Percentiles rank a stretch among this genome's conserved stretches.
Conservation (phyloP, 2,329 filamentous ascomycete species). For the Claviceps sp. region DNA sequence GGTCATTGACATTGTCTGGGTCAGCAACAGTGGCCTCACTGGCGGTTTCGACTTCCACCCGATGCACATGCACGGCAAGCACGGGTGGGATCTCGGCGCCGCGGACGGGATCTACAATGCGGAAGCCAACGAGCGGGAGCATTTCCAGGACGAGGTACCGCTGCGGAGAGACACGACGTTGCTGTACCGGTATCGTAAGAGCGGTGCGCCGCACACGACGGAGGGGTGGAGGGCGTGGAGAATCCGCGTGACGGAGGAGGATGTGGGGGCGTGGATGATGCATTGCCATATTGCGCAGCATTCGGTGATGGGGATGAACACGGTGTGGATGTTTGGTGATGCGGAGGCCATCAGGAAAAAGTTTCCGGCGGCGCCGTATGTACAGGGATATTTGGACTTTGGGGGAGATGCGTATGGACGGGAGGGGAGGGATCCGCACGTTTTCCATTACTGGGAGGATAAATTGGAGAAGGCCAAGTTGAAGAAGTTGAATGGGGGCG, state of each 20-base stretch:
- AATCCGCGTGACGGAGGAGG: conserved; percentile 26
- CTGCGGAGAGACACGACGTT: conserved; percentile 35
- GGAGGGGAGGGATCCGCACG: not conserved
- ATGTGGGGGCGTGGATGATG: conserved; percentile 41
- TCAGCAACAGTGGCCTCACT: conserved; percentile 21
- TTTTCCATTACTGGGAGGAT: not conserved
- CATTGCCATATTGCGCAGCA: conserved; percentile 47
- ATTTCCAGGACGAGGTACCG: conserved; percentile 12
- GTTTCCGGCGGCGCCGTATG: conserved; percentile 15
- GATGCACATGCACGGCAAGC: conserved; percentile 8
- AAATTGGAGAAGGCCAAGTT: not conserved
- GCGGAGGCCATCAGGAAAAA: conserved; percentile 9
- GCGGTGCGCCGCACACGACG: conserved; percentile 13
- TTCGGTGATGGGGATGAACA: conserved; percentile 36
- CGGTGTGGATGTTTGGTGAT: conserved; percentile 15
- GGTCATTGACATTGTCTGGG: conserved; percentile 38
- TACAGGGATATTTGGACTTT: conserved; percentile 28
- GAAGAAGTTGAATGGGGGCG: not conserved
- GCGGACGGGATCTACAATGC: conserved; percentile 7
- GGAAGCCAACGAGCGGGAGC: not conserved
- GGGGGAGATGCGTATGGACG: conserved; percentile 31
- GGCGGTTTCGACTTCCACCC: conserved; percentile 8
- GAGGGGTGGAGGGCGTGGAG: conserved; percentile 50
- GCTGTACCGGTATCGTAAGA: conserved; percentile 39
- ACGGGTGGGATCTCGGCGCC: conserved; percentile 8